Base-by-base conservation (phyloP, 1,284 basidiomycete genomes). In the Cutaneotrichosporon sp. region DNA sequence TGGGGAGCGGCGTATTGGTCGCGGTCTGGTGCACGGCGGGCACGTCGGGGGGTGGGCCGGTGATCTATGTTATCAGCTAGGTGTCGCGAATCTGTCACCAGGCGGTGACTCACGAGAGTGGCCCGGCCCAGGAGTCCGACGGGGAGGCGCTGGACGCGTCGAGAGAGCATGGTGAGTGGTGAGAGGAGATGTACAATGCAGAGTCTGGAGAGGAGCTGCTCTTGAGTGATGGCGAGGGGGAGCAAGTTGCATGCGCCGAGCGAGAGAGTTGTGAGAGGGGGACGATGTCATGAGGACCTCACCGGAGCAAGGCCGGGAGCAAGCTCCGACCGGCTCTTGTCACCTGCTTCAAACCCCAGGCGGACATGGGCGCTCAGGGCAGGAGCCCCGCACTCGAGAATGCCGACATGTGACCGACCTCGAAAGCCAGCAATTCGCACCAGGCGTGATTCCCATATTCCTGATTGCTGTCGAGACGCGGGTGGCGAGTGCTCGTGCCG, bases 41-140 rank as follows among this genome's bases (percentile, higher is more conserved):
- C 18, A 71, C 51, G 31, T 69, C 62, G 18, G 77, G 72, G 10
- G 77, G 73, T 20, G 77, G 77, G 9, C 77, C 77, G 22, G 77
- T 78, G 58, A 78, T 78, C 77, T 78, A 29, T 4, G 6, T 6
- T 5, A n/a, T 49, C 27, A 49, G 46, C 27, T 24, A 49, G 24
- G 22, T 10, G 16, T 20, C 29, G 14, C 14, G 10, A 53, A 22
- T 22, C 38, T 54, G 22, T 31, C 8, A 20, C 18, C 14, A 20
- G 2, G n/a, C 2, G 20, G 42, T 18, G 18, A 47, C 55, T 50
- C 46, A 57, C 55, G 22, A 57, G 55, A n/a, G 55, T 49, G 24
- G 58, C 59, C 54, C 29, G 42, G 33, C n/a, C 31, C 49, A 36
- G 25, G 20, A 25, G 46, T 14, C 54, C 33, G 54, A 52, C 22